Percentiles rank a stretch among this genome's conserved stretches.
Conservation (phyloP, 2,329 filamentous ascomycete genomes). For the Cladosporium oxysporum region DNA sequence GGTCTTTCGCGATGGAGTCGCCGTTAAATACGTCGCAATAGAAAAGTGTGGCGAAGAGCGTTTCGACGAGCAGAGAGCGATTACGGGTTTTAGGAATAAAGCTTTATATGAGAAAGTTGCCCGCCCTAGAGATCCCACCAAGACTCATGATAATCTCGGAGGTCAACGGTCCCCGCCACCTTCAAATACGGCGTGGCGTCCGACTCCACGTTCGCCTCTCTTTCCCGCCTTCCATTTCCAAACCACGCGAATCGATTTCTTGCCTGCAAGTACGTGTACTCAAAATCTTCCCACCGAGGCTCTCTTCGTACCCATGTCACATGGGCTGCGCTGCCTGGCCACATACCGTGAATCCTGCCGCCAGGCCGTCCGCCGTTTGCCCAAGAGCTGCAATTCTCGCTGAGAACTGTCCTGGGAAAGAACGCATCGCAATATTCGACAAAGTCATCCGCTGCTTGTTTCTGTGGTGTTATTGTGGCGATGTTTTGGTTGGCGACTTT, state of each 20-base stretch:
- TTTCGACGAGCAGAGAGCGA: too few relatives aligned
- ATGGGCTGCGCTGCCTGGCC: conserved; percentile 68
- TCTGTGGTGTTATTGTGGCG: conserved; percentile 59
- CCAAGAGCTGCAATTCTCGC: conserved; percentile 68
- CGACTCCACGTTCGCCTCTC: conserved; percentile 55
- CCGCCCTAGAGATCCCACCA: conserved; percentile 52
- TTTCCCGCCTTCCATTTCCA: conserved; percentile 66
- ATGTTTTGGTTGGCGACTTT: conserved; percentile 69
- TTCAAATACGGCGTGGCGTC: conserved; percentile 67
- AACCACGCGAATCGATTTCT: conserved; percentile 63
- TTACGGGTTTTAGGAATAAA: too few relatives aligned
- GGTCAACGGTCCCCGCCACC: conserved; percentile 56
- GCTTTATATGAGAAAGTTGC: background rate
- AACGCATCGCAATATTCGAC: conserved; percentile 43
- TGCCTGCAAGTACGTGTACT: conserved; percentile 51
- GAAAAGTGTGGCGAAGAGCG: too few relatives aligned
- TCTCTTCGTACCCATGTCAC: conserved; percentile 58
- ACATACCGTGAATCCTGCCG: conserved; percentile 65
- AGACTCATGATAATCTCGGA: conserved; percentile 66
- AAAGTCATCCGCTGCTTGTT: conserved; percentile 55
- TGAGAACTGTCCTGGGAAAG: conserved; percentile 55
- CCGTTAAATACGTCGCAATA: too few relatives aligned
- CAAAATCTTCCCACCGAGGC: conserved; percentile 62
- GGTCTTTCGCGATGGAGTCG: too few relatives aligned
- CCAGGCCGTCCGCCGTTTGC: conserved; percentile 64